phyloP scores from a whole-genome alignment of 441 rosid species.

The Bruguiera hainesii region DNA sequence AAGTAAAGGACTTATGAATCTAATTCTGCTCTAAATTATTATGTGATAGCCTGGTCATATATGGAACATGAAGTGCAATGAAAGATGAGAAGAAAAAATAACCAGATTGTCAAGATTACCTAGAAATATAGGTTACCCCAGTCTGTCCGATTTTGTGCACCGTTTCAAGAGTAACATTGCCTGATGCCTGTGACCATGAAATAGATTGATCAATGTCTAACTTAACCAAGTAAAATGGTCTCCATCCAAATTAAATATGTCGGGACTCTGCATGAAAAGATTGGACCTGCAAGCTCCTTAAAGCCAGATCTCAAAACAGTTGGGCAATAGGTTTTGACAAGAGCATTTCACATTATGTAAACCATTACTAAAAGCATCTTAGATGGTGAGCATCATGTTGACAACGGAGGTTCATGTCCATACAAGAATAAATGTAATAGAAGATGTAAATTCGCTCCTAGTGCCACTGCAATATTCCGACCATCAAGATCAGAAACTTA shows the following conservation, averaged over 20 bases:
- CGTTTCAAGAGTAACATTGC: constrained; percentile 88
- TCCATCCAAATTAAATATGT: background rate
- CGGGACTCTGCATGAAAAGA: no score
- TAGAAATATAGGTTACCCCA: constrained; percentile 87
- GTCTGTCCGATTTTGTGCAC: constrained; percentile 88
- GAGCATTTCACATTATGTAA: no score
- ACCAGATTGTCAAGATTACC: constrained; percentile 34
- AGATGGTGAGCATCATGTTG: no score
- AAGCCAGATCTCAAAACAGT: no score
- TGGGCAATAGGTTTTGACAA: no score
- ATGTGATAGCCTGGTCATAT: background rate
- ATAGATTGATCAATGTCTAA: constrained; percentile 12
- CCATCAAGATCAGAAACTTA: no score
- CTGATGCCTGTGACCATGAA: constrained; percentile 65
- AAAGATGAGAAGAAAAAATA: background rate
- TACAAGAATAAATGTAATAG: no score
- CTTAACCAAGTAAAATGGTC: background rate
- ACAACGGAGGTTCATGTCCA: no score
- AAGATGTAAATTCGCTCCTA: no score
- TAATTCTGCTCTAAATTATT: background rate
- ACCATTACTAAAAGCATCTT: no score
- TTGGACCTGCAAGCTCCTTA: no score
- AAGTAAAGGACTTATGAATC: background rate
- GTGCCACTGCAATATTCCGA: no score
- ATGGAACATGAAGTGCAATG: background rate